Evolutionary conservation across 306 rosid species (phyloP).

Genomic region (Betula pendula): DNA sequence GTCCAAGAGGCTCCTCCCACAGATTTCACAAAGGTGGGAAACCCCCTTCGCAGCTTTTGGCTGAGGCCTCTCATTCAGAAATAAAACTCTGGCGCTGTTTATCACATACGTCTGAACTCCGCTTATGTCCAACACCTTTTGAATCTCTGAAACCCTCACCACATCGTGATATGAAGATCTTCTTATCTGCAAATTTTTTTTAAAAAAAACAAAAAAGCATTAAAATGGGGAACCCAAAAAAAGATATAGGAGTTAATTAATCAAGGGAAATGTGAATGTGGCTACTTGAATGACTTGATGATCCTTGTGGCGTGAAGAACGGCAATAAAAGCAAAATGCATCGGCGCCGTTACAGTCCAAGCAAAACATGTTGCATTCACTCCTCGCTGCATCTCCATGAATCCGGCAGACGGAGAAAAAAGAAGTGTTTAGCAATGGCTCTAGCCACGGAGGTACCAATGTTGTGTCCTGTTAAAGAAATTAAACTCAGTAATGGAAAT

Average conservation of each 20-base stretch:
- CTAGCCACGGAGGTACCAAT: constrained; percentile 85
- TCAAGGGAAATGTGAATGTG: too few species aligned
- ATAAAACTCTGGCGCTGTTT: constrained; percentile 86
- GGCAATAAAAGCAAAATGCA: constrained; percentile 94
- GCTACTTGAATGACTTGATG: constrained; percentile 88
- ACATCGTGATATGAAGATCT: constrained; percentile 96
- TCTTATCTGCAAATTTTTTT: constrained; percentile 69
- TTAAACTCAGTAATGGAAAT: constrained; percentile 4
- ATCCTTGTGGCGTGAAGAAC: constrained; percentile 81
- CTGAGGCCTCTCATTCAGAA: constrained; percentile 94
- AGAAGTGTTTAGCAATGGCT: constrained; percentile 58
- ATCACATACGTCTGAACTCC: constrained; percentile 96
- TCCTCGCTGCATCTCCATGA: constrained; percentile 72
- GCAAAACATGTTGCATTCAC: constrained; percentile 93
- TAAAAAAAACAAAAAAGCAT: neutral
- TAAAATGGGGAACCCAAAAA: too few species aligned
- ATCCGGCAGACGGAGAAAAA: constrained; percentile 74
- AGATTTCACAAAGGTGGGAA: constrained; percentile 84
- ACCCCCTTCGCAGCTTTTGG: constrained; percentile 80
- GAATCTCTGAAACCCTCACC: constrained; percentile 76
- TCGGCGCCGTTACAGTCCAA: constrained; percentile 63
- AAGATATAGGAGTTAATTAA: too few species aligned
- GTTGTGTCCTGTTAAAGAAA: constrained; percentile 49
- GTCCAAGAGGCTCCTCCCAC: constrained; percentile 88
- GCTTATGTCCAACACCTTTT: constrained; percentile 69